Evolutionary conservation across 2,329 filamentous ascomycete genomes (phyloP).

Genomic region (Thielaviopsis populi): DNA sequence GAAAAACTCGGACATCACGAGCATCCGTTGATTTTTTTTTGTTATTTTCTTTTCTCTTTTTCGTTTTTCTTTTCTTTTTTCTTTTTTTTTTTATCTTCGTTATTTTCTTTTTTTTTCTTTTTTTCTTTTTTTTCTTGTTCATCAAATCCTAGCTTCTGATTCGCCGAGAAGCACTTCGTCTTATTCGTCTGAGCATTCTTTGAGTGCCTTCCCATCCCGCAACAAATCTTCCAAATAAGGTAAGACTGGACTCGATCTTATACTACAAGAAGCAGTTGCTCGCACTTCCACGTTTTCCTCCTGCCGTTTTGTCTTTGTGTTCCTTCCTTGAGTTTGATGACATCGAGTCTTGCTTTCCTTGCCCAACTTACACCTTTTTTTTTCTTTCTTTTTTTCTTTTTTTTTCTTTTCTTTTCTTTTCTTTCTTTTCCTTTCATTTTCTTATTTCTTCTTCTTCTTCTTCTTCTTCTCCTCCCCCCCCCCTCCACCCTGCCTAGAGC

Average conservation of each 20-base stretch:
- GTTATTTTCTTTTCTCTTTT: not conserved
- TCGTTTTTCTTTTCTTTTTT: not conserved
- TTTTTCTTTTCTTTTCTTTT: not conserved
- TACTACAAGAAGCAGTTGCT: conserved; percentile 2
- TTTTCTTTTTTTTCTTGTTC: not conserved
- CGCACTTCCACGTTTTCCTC: conserved; percentile 4
- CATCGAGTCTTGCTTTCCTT: conserved; percentile 1
- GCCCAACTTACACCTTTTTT: not conserved
- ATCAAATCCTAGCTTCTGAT: too few species aligned
- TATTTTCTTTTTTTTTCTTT: not conserved
- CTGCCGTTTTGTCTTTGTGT: not conserved
- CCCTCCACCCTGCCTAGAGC: not conserved
- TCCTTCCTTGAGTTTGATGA: not conserved
- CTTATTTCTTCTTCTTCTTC: not conserved
- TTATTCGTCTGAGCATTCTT: not conserved
- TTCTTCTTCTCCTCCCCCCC: not conserved
- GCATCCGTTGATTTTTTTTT: not conserved
- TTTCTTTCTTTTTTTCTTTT: not conserved
- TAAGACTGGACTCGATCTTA: not conserved
- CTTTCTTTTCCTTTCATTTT: not conserved
- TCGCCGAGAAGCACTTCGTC: not conserved
- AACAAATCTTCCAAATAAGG: not conserved
- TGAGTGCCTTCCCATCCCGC: not conserved
- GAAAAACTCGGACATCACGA: not conserved
- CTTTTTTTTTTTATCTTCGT: not conserved